Conservation (phyloP, 2,329 filamentous ascomycete genomes). For the Alternaria solani region DNA sequence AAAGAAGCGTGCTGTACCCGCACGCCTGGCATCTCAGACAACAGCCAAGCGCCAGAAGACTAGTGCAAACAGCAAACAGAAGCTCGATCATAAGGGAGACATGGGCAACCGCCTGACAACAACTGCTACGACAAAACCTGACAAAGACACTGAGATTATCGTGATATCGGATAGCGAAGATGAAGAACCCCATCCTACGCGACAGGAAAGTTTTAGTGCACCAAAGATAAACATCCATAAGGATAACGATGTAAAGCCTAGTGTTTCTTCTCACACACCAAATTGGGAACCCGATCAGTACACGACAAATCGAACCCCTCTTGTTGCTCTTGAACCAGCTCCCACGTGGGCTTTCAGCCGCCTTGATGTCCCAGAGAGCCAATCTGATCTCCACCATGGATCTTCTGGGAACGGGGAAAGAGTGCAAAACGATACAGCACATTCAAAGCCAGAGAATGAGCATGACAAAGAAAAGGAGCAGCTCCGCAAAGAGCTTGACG, state of each 20-base stretch:
- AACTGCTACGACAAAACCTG: too few species aligned
- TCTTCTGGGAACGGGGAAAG: too few species aligned
- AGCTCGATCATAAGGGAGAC: background rate
- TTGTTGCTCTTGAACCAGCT: background rate
- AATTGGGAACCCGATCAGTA: background rate
- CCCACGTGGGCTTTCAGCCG: too few species aligned
- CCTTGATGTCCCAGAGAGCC: too few species aligned
- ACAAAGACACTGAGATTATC: background rate
- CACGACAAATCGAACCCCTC: background rate
- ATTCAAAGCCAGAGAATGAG: background rate
- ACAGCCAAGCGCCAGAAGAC: background rate
- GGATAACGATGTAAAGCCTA: background rate
- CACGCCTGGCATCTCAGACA: too few species aligned
- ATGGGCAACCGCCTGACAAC: background rate
- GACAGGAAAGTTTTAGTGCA: background rate
- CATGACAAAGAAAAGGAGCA: conserved; percentile 1
- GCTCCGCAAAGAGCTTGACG: background rate
- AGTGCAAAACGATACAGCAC: too few species aligned
- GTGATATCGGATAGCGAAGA: background rate
- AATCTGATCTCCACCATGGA: too few species aligned
- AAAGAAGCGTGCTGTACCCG: background rate
- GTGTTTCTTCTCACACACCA: background rate
- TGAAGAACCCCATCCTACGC: background rate
- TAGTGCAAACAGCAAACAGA: background rate
- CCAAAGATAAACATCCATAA: background rate